Evolutionary conservation across 1,139 yeast genomes (phyloP), one percentile per base, ranked within the genome.

Genomic region (Suhomyces yuchorum): DNA sequence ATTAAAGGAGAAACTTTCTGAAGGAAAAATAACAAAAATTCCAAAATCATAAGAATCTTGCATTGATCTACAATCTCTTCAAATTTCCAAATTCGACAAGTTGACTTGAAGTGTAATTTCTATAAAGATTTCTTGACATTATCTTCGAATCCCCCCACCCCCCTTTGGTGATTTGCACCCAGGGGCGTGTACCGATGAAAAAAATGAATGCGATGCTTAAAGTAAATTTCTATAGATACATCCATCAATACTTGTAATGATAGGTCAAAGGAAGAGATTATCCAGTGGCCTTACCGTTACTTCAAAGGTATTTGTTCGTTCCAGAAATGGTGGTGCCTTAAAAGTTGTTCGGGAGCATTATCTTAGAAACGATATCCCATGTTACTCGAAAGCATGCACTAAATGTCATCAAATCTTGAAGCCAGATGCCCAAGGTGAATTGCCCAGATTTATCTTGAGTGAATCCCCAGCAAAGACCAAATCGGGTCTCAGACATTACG

Each of bases 261-360:
- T 58, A 20, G 51, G 54, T 33, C 61, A 66, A 48, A 70, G 78
- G 50, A 81, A 80, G 56, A 65, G 82, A 55, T 62, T 81, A 23
- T 67, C 81, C 1, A 62, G 70, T 42, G 92, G 92, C 1, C 73
- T 87, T 20, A 74, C 85, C 6, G 95, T 86, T 24, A 85, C 96
- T 0, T 93, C 91, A 54, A 93, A 92, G 66, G 97, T 93, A 17
- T 93, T 88, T 70, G 96, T 93, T 45, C 76, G 97, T 56, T 88
- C 97, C 3, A 79, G 93, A 59, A 84, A 87, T 56, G 98, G 98
- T 11, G 85, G 87, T 46, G 97, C 97, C 5, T 79, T 92, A 38
- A 93, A 93, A 65, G 79, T 95, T 35, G 97, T 91, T 19, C 80
- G 98, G 57, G 99, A 95, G 65, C 98, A 92, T 65, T 95, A 95